Conservation (phyloP, 2,329 filamentous ascomycete genomes). For the Pseudogymnoascus sp. region DNA sequence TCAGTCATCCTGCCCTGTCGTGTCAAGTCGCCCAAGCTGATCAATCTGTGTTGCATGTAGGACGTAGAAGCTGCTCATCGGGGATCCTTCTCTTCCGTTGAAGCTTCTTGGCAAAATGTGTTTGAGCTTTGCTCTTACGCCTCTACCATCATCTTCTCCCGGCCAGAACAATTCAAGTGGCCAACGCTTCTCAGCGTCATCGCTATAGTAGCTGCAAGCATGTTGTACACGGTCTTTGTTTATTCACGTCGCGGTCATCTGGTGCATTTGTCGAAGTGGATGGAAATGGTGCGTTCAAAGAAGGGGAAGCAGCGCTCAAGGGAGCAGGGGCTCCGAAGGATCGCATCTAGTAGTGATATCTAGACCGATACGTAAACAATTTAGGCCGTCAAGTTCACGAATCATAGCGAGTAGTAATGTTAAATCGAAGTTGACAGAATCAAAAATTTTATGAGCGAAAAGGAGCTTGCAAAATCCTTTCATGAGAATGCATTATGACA, state of each 20-base stretch:
- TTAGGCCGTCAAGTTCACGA: not conserved
- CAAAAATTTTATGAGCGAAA: not conserved
- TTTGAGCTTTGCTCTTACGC: conserved; percentile 62
- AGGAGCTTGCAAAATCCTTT: not conserved
- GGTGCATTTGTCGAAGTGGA: conserved; percentile 35
- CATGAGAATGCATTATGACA: not conserved
- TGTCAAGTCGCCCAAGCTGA: conserved; percentile 29
- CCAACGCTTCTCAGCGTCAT: conserved; percentile 50
- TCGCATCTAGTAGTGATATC: not conserved
- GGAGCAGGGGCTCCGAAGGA: not conserved
- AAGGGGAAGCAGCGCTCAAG: not conserved
- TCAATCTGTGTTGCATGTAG: not conserved
- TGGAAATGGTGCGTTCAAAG: conserved; percentile 14
- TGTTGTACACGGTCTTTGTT: conserved; percentile 48
- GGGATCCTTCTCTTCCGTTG: conserved; percentile 60
- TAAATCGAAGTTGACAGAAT: not conserved
- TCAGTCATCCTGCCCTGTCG: conserved; percentile 22
- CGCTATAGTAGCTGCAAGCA: conserved; percentile 41
- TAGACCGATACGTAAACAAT: not conserved
- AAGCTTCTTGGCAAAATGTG: conserved; percentile 58
- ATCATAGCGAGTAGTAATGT: not conserved
- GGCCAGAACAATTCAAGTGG: conserved; percentile 55
- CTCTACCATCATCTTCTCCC: conserved; percentile 54
- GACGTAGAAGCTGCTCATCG: conserved; percentile 44
- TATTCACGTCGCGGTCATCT: conserved; percentile 41